A percentile compares a stretch with the other conserved stretches of the same genome.
phyloP scores from a whole-genome alignment of 345 rosid species.

The Xanthoceras sorbifolium region DNA sequence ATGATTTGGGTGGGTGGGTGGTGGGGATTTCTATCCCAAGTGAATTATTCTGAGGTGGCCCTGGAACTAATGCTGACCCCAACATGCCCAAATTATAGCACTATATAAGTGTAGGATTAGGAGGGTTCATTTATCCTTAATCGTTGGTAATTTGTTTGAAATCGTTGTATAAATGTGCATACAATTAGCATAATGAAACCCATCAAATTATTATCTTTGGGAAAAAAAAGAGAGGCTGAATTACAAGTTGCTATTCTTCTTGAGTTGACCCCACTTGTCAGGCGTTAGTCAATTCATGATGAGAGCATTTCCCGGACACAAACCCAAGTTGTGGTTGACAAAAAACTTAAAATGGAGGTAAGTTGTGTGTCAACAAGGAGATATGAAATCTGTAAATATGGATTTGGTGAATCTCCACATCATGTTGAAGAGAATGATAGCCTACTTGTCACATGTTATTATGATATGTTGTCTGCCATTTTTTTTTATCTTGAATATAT shows the following conservation, averaged over 20 bases:
- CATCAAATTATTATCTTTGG: neutral
- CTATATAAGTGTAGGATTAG: neutral
- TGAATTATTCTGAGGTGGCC: neutral
- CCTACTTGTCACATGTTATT: conserved; percentile 9
- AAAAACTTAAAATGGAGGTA: neutral
- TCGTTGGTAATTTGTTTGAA: neutral
- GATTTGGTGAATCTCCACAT: conserved; percentile 15
- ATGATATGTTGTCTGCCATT: conserved; percentile 17
- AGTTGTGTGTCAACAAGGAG: neutral
- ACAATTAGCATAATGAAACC: too few relatives aligned
- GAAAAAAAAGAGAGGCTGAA: neutral
- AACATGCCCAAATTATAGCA: too few relatives aligned
- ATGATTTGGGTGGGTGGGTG: neutral
- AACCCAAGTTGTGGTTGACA: neutral
- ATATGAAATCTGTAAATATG: conserved; percentile 5
- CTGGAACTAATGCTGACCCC: neutral
- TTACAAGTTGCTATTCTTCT: neutral
- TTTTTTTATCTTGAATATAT: neutral
- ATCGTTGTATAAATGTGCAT: too few relatives aligned
- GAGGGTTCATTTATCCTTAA: too few relatives aligned
- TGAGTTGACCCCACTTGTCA: conserved; percentile 6
- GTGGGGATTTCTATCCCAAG: neutral
- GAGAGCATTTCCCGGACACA: neutral
- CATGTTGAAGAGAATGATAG: neutral
- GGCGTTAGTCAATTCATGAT: neutral